phyloP scores from a whole-genome alignment of 2,329 filamentous ascomycete species.

The Colletotrichum cereale region DNA sequence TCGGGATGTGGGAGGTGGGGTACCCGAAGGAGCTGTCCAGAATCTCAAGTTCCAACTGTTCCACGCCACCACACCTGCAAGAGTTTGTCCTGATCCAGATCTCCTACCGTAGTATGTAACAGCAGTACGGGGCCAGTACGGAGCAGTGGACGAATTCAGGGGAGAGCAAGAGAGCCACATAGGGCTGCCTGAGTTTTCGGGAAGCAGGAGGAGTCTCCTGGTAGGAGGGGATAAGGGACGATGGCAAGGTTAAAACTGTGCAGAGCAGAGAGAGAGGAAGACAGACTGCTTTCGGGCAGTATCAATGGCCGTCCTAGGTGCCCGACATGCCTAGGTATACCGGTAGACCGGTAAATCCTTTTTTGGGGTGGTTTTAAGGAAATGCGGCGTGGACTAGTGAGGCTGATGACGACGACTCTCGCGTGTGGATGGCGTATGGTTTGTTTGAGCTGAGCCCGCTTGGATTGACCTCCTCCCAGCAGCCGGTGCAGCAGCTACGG shows the following conservation, averaged over 20 bases:
- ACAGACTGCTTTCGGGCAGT: neutral
- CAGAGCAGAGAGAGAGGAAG: too few relatives aligned
- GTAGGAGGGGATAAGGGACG: constrained; percentile 9
- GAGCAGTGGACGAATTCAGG: constrained; percentile 11
- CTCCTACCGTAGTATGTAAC: neutral
- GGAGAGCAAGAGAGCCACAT: constrained; percentile 3
- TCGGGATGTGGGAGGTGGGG: constrained; percentile 34
- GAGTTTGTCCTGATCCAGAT: constrained; percentile 17
- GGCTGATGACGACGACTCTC: constrained; percentile 34
- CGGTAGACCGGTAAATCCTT: constrained; percentile 12
- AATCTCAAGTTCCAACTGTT: constrained; percentile 19
- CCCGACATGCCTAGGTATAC: neutral
- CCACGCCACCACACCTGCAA: neutral
- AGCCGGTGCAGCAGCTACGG: neutral
- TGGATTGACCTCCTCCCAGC: neutral
- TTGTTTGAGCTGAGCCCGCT: neutral
- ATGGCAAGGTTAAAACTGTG: constrained; percentile 19
- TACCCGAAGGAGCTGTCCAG: neutral
- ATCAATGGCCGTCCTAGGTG: neutral
- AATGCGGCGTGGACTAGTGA: constrained; percentile 21
- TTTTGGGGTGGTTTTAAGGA: constrained; percentile 15
- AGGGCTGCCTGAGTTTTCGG: constrained; percentile 29
- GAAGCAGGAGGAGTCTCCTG: constrained; percentile 25
- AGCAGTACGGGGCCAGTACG: neutral
- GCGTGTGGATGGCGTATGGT: constrained; percentile 1